Evolutionary conservation across 164 flowering plant genomes (phyloP).

Genomic region (Annona squamosa): DNA sequence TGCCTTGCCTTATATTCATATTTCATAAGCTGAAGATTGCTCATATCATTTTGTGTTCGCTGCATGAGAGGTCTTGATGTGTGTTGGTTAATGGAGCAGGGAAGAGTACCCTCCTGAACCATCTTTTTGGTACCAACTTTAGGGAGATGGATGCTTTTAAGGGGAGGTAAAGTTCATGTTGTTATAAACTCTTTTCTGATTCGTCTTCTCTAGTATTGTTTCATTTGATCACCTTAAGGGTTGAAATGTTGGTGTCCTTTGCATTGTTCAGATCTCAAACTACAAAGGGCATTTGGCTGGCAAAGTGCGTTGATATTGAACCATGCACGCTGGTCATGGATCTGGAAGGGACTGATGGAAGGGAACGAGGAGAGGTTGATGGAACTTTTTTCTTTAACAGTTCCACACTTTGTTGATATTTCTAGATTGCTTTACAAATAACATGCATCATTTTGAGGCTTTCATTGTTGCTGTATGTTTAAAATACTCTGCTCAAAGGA

Average conservation of each 20-base stretch:
- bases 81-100: slow-evolving; percentile 34
- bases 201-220: neutral
- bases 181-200: neutral
- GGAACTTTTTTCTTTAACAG: neutral
- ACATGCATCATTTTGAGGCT: neutral
- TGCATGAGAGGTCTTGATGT: neutral
- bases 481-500: neutral
- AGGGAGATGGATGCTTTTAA: slow-evolving; percentile 94
- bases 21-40: neutral
- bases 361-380: slow-evolving; percentile 91
- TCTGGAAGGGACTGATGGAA: slow-evolving; percentile 97
- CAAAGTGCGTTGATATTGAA: slow-evolving; percentile 75
- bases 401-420: neutral
- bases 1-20: neutral
- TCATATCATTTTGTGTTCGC: neutral
- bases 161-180: slow-evolving; percentile 57
- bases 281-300: slow-evolving; percentile 96
- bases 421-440: neutral
- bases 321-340: slow-evolving; percentile 95
- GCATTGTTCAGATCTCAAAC: slow-evolving; percentile 68
- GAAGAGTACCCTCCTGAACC: slow-evolving; percentile 85
- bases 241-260: neutral
- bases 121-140: slow-evolving; percentile 79
- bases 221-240: neutral
- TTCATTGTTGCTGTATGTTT: neutral